Conservation (phyloP, 306 rosid species). For the Biancaea sappan region DNA sequence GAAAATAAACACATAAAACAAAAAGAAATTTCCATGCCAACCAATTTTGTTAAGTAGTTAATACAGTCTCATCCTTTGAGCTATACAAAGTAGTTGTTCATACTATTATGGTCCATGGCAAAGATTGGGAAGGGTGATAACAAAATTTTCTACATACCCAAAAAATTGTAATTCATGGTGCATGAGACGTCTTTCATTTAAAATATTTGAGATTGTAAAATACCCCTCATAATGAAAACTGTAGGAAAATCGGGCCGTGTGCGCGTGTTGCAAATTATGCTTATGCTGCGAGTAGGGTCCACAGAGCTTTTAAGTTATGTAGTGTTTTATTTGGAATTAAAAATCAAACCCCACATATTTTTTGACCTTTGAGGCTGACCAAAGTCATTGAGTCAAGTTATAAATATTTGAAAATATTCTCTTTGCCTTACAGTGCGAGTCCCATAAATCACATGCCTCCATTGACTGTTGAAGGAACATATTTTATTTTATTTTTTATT, state of each 20-base stretch:
- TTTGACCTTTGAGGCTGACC: too few species aligned
- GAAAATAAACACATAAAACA: not conserved
- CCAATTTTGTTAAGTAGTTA: constrained; percentile 20
- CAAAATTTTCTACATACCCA: constrained; percentile 23
- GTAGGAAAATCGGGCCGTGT: constrained; percentile 27
- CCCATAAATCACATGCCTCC: too few species aligned
- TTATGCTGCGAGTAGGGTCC: constrained; percentile 28
- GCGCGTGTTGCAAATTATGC: too few species aligned
- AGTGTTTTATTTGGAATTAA: too few species aligned
- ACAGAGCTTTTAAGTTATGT: constrained; percentile 21
- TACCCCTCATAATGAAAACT: constrained; percentile 14
- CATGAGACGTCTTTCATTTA: not conserved
- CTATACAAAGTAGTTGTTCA: not conserved
- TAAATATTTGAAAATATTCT: too few species aligned
- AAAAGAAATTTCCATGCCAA: not conserved
- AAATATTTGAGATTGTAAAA: not conserved
- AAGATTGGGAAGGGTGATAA: constrained; percentile 20
- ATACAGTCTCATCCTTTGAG: constrained; percentile 28
- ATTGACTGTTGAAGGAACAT: too few species aligned
- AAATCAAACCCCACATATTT: too few species aligned
- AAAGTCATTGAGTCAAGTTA: too few species aligned
- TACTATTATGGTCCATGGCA: not conserved
- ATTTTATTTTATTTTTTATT: too few species aligned
- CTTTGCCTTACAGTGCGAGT: too few species aligned
- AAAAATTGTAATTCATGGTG: not conserved